Evolutionary conservation across 1,284 basidiomycete species (phyloP).

Genomic region (Cutaneotrichosporon cyanovorans): DNA sequence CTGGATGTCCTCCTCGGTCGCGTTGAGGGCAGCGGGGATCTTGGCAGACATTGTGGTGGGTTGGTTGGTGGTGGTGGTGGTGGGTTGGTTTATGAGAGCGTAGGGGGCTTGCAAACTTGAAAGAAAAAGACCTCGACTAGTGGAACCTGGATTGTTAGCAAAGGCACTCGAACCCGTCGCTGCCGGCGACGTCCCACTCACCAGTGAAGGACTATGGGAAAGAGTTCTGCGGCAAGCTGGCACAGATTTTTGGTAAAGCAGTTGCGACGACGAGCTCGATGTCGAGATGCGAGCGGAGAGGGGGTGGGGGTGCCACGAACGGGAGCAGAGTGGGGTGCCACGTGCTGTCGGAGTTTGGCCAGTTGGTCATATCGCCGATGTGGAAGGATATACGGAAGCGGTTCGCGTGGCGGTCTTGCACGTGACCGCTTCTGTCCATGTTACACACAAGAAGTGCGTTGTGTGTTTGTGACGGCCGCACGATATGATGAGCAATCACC

Average conservation of each 20-base stretch:
- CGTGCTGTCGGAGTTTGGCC: not conserved
- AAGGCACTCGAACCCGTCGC: not conserved
- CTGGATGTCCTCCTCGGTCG: constrained; percentile 95
- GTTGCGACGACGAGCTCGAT: not conserved
- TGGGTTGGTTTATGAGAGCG: constrained; percentile 8
- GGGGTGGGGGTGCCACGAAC: too few species aligned
- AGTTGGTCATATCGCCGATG: too few species aligned
- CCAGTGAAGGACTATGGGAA: constrained; percentile 19
- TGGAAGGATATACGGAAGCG: too few species aligned
- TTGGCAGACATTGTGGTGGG: constrained; percentile 50
- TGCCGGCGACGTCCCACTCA: constrained; percentile 8
- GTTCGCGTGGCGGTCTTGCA: too few species aligned
- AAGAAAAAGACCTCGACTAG: constrained; percentile 33
- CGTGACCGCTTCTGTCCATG: too few species aligned
- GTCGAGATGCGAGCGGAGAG: too few species aligned
- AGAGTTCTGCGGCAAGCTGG: constrained; percentile 6
- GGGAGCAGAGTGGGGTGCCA: not conserved
- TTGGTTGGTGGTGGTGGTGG: constrained; percentile 13
- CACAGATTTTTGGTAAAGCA: constrained; percentile 8
- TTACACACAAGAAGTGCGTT: too few species aligned
- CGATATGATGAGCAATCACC: too few species aligned
- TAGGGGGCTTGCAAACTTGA: constrained; percentile 41
- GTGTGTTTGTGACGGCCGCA: too few species aligned
- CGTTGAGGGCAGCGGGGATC: constrained; percentile 84
- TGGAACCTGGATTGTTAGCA: constrained; percentile 4